Evolutionary conservation across 371 early-diverging fungal species (phyloP).

Genomic region (Mortierella sp.): DNA sequence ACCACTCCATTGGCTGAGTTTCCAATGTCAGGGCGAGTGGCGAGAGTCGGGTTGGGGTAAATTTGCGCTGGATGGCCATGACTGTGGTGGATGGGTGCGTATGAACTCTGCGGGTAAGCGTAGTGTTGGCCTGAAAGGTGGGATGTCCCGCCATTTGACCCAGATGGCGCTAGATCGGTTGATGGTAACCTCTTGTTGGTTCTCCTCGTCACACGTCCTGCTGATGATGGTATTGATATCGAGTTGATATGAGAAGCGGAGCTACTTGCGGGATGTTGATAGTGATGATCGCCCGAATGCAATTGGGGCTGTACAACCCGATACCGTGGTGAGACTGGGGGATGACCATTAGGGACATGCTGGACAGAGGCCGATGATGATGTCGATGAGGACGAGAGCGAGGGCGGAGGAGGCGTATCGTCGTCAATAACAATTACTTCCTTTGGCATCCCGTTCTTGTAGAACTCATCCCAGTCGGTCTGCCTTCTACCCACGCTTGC

Average conservation of each 20-base stretch:
- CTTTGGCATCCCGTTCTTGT: slow-evolving; percentile 68
- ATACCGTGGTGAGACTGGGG: slow-evolving; percentile 30
- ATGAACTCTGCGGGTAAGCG: slow-evolving; percentile 12
- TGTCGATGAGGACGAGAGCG: slow-evolving; percentile 42
- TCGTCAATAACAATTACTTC: slow-evolving; percentile 75
- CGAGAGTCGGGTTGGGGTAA: slow-evolving; percentile 6
- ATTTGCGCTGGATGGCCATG: slow-evolving; percentile 9
- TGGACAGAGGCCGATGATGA: slow-evolving; percentile 34
- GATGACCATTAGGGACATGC: slow-evolving; percentile 21
- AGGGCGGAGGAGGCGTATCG: slow-evolving; percentile 63
- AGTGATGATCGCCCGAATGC: slow-evolving; percentile 3
- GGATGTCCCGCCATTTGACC: slow-evolving; percentile 15
- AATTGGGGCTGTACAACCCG: slow-evolving; percentile 20
- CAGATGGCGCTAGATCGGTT: slow-evolving; percentile 17
- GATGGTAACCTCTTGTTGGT: slow-evolving; percentile 49
- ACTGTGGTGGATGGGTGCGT: slow-evolving; percentile 19
- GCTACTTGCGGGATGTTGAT: slow-evolving; percentile 9
- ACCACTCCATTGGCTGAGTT: slow-evolving; percentile 4
- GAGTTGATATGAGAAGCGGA: slow-evolving; percentile 1
- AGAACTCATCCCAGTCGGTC: slow-evolving; percentile 66
- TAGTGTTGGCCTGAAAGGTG: slow-evolving; percentile 16
- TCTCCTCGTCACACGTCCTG: slow-evolving; percentile 35
- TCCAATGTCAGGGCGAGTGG: slow-evolving; percentile 10
- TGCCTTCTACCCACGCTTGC: slow-evolving; percentile 29
- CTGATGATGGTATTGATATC: slow-evolving; percentile 15